These are phyloP conservation scores for Cyclotella sp. DNA, from an alignment of 108 stramenopile genomes.

Conservation along the genomic window DNA sequence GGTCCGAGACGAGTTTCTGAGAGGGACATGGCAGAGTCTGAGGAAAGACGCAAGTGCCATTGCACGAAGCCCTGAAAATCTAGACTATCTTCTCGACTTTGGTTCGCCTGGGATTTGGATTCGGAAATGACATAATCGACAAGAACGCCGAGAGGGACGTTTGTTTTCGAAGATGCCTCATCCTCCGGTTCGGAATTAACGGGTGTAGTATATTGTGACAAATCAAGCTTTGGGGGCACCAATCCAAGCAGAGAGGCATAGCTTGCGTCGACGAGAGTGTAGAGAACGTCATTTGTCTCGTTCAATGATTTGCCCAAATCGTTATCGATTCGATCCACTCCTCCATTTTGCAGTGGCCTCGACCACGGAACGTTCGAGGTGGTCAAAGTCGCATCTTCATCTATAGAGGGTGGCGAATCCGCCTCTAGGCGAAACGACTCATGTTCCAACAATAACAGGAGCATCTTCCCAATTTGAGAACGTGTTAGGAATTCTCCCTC, in stretches of 20 bases:
- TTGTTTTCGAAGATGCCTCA: slow-evolving; percentile 20
- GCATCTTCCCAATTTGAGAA: slow-evolving; percentile 67
- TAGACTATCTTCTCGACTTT: slow-evolving; percentile 9
- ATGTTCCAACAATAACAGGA: slow-evolving; percentile 69
- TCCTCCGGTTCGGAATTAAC: background rate
- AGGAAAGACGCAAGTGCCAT: slow-evolving; percentile 63
- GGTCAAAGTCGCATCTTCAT: background rate
- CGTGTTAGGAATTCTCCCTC: slow-evolving; percentile 48
- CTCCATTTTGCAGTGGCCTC: slow-evolving; percentile 26
- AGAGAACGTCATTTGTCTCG: slow-evolving; percentile 8
- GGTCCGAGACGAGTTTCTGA: slow-evolving; percentile 62
- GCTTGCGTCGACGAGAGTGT: slow-evolving; percentile 44
- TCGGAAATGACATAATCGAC: slow-evolving; percentile 56
- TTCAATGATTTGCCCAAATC: slow-evolving; percentile 13
- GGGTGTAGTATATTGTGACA: slow-evolving; percentile 30
- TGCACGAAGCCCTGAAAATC: slow-evolving; percentile 67
- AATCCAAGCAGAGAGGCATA: slow-evolving; percentile 63
- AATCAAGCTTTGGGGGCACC: slow-evolving; percentile 54
- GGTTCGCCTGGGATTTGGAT: slow-evolving; percentile 17
- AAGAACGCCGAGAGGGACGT: slow-evolving; percentile 39
- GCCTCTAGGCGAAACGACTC: slow-evolving; percentile 65
- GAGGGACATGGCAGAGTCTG: slow-evolving; percentile 27
- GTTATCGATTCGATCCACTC: slow-evolving; percentile 17
- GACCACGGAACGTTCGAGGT: slow-evolving; percentile 41
- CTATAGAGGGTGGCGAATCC: slow-evolving; percentile 55